Conservation (phyloP, 805 yeast species). For the Kregervanrija fluxuum region DNA sequence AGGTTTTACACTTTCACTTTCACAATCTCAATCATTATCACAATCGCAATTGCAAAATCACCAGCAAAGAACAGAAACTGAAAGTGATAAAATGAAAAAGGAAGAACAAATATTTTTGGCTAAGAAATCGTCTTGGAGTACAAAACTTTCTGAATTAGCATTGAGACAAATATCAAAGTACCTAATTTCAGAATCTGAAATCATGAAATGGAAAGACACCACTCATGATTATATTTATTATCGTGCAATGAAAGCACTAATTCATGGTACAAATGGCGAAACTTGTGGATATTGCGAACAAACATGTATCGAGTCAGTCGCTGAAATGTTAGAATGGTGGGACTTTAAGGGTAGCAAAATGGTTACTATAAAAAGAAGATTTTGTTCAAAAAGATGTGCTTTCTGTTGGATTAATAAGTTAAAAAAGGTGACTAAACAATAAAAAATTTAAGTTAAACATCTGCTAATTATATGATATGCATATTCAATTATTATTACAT, state of each 20-base stretch:
- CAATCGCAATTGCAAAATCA: too few relatives aligned
- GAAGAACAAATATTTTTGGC: constrained; percentile 10
- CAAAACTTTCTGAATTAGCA: constrained; percentile 42
- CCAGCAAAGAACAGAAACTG: too few relatives aligned
- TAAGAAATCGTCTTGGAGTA: constrained; percentile 25
- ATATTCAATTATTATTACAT: too few relatives aligned
- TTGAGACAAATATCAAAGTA: constrained; percentile 43
- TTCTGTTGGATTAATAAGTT: constrained; percentile 22
- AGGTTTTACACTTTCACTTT: background rate
- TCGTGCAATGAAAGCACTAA: constrained; percentile 44
- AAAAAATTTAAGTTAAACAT: too few relatives aligned
- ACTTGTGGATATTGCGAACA: constrained; percentile 44
- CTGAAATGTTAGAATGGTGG: constrained; percentile 64
- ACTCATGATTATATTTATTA: constrained; percentile 40
- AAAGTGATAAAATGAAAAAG: background rate
- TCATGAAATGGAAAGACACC: constrained; percentile 43
- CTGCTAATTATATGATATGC: too few relatives aligned
- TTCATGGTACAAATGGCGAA: constrained; percentile 43
- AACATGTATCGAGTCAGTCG: constrained; percentile 47
- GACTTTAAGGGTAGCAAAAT: constrained; percentile 42
- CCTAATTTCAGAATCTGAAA: constrained; percentile 47
- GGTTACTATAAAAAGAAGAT: constrained; percentile 47
- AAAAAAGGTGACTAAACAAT: background rate
- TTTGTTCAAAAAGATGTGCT: constrained; percentile 48
- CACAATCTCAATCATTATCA: too few relatives aligned